Percentiles rank a stretch among this genome's conserved stretches.
These are phyloP conservation scores for Cyclostephanos tholiformis DNA, from an alignment of 108 stramenopile species.

Conservation along the genomic window DNA sequence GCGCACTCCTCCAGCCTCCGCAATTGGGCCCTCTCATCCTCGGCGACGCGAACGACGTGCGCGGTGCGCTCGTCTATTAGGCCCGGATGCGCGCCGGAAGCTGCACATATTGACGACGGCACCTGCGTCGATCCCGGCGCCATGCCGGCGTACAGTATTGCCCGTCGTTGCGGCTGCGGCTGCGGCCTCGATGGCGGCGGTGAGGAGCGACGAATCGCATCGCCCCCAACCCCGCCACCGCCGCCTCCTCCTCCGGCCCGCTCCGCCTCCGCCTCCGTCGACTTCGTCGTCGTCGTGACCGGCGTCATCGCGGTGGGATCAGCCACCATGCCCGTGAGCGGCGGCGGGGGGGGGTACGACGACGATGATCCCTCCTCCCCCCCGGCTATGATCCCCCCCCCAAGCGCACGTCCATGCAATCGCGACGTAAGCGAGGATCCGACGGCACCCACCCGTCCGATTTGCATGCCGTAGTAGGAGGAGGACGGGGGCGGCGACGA, in stretches of 20 bases:
- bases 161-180: conserved; percentile 32
- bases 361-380: not conserved
- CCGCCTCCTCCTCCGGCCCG: conserved; percentile 22
- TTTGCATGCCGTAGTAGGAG: conserved; percentile 3
- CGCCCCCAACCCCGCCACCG: not conserved
- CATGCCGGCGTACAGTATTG: conserved; percentile 79
- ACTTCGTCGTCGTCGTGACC: conserved; percentile 2
- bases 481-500: not conserved
- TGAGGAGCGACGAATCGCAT: not conserved
- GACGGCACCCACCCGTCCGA: conserved; percentile 10
- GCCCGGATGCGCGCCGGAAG: conserved; percentile 66
- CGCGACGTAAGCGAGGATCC: conserved; percentile 39
- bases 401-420: conserved; percentile 32
- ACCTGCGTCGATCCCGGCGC: conserved; percentile 76
- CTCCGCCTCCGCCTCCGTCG: not conserved
- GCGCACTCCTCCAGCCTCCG: conserved; percentile 38
- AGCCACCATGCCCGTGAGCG: not conserved
- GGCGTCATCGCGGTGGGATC: conserved; percentile 13
- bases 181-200: conserved; percentile 2
- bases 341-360: not conserved
- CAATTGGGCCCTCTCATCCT: conserved; percentile 32
- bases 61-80: conserved; percentile 51
- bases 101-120: conserved; percentile 64
- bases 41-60: conserved; percentile 30
- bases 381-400: not conserved